Conservation (phyloP, 768 basidiomycete species). For the Hygrophorus pudorinus region DNA sequence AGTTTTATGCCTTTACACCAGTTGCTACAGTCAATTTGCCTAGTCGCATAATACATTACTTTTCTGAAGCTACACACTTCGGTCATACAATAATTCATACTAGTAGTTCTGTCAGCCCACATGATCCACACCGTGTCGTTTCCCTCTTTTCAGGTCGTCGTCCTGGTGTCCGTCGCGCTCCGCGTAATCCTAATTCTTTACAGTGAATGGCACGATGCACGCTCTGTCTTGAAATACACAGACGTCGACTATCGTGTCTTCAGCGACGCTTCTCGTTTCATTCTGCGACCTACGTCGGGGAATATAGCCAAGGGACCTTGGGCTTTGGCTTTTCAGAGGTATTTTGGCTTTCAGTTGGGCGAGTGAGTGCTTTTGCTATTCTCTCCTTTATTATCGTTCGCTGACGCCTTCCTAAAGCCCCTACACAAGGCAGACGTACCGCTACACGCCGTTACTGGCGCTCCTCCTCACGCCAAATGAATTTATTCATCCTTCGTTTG, state of each 20-base stretch:
- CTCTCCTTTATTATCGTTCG: neutral
- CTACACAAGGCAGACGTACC: slow-evolving; percentile 85
- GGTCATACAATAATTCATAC: neutral
- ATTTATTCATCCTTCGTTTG: slow-evolving; percentile 75
- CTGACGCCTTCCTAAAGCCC: slow-evolving; percentile 43
- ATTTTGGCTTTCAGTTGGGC: slow-evolving; percentile 36
- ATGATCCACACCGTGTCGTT: slow-evolving; percentile 2
- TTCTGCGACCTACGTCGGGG: slow-evolving; percentile 32
- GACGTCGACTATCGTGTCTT: slow-evolving; percentile 97
- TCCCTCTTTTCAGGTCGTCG: slow-evolving; percentile 39
- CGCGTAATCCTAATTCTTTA: slow-evolving; percentile 69
- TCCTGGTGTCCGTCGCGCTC: slow-evolving; percentile 45
- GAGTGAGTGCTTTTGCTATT: slow-evolving; percentile 44
- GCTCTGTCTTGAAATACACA: slow-evolving; percentile 86
- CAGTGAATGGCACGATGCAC: slow-evolving; percentile 85
- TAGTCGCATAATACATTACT: neutral
- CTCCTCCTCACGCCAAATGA: slow-evolving; percentile 72
- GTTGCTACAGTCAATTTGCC: neutral
- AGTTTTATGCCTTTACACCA: neutral
- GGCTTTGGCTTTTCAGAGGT: slow-evolving; percentile 7
- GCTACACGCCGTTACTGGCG: slow-evolving; percentile 92
- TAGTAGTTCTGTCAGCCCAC: no score
- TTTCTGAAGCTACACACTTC: neutral
- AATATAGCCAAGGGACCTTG: slow-evolving; percentile 57
- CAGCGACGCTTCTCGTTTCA: slow-evolving; percentile 77